These are phyloP conservation scores for Phytophthora tentaculata DNA, from an alignment of 352 stramenopile genomes.

Conservation along the genomic window DNA sequence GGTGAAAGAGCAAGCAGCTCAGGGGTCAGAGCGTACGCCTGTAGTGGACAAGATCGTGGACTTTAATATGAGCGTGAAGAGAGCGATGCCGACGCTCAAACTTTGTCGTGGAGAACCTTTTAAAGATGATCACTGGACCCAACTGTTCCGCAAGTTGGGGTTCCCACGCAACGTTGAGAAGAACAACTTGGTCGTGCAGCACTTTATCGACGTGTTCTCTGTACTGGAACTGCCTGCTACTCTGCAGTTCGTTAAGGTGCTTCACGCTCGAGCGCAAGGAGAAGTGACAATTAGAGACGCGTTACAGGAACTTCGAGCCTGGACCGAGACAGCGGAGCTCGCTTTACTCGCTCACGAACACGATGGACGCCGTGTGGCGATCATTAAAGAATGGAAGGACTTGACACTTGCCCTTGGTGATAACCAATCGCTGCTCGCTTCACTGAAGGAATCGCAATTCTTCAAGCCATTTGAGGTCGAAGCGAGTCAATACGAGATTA, in stretches of 20 bases:
- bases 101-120: conserved; percentile 95
- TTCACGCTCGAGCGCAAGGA: conserved; percentile 89
- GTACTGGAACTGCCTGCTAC: conserved; percentile 82
- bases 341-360: conserved; percentile 91
- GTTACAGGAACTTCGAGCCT: conserved; percentile 93
- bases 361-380: conserved; percentile 68
- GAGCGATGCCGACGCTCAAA: conserved; percentile 92
- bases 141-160: conserved; percentile 93
- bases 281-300: conserved; percentile 96
- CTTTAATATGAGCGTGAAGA: conserved; percentile 86
- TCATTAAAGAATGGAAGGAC: conserved; percentile 97
- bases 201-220: conserved; percentile 89
- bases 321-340: conserved; percentile 92
- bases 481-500: conserved; percentile 90
- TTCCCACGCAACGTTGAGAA: conserved; percentile 87
- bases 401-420: conserved; percentile 94
- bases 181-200: conserved; percentile 89
- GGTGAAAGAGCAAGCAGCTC: conserved; percentile 68
- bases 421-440: conserved; percentile 94
- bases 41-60: conserved; percentile 83
- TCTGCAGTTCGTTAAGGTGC: conserved; percentile 94
- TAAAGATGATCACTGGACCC: conserved; percentile 96
- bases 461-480: conserved; percentile 95
- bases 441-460: conserved; percentile 96
- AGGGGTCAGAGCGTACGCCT: conserved; percentile 54